Base-by-base conservation (phyloP, 257 asterid genomes). In the Solanum verrucosum region DNA sequence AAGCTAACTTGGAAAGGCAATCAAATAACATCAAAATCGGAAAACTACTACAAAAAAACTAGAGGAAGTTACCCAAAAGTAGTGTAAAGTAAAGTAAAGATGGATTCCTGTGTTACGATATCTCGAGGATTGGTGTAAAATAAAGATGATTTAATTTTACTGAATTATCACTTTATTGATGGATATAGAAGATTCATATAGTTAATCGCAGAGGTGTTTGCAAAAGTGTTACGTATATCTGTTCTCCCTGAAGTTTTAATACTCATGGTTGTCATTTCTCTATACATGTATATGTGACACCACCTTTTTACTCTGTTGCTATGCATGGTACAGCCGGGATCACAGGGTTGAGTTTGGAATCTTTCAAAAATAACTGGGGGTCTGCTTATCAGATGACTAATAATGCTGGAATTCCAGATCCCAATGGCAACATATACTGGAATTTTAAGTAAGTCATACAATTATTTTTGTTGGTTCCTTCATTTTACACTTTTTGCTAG, bases 341-440 rank as follows among this genome's bases (percentile, higher is more conserved):
- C 89, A 97, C 99, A 77, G 99, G 99, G 89, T 93, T 97, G 96
- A 97, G 96, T 89, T 84, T 91, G 93, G 38, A 90, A 65, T 96
- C 99, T 88, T 95, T 97, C 91, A 93, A 59, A 89, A 93, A 95
- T 27, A 97, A 97, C 87, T 97, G 99, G 99, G 87, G 93, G 75
- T 89, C 99, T 46, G 94, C 89, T 42, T 97, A 96, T 91, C 99
- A 96, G 90, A 93, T 87, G 73, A 97, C 99, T 27, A 97, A 97
- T 87, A 92, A 95, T 95, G 99, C 99, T 87, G 99, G 99, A 91
- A 93, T 97, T 89, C 99, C 99, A 1, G 99, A 97, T 93, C 98
- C 99, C 70, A 78, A 92, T 78, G 99, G 99, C 87, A 91, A 91
- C 79, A 94, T 90, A 91, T 90, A 91, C 91, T 97, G 99, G 99